These are phyloP conservation scores for Trypanosoma lewisi DNA, from an alignment of 208 protist species.

Conservation along the genomic window DNA sequence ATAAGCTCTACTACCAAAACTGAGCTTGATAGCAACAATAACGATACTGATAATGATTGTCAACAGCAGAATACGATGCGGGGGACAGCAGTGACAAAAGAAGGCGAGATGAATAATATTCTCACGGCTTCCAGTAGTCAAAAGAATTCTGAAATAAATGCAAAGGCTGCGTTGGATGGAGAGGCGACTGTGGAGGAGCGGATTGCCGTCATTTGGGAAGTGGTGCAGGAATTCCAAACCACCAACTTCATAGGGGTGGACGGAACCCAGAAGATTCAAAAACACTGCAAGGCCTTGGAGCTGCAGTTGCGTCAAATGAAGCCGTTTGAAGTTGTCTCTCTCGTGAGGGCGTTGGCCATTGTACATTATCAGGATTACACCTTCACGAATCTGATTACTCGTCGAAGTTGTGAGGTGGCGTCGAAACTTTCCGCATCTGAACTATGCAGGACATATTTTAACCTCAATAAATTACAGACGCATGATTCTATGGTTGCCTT, in stretches of 20 bases:
- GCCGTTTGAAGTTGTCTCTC: slow-evolving; percentile 32
- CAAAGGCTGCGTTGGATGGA: neutral
- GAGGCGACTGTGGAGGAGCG: slow-evolving; percentile 27
- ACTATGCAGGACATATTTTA: slow-evolving; percentile 67
- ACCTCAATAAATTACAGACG: slow-evolving; percentile 68
- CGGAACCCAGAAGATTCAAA: slow-evolving; percentile 29
- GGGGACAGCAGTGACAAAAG: neutral
- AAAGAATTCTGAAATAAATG: neutral
- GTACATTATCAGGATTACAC: slow-evolving; percentile 74
- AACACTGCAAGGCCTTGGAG: slow-evolving; percentile 48
- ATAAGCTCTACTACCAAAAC: neutral
- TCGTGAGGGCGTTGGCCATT: slow-evolving; percentile 55
- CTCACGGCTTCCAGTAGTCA: neutral
- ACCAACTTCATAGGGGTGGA: slow-evolving; percentile 28
- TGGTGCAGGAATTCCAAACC: slow-evolving; percentile 29
- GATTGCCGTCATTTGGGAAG: slow-evolving; percentile 31
- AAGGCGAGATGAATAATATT: neutral
- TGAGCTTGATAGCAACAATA: neutral
- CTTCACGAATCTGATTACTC: slow-evolving; percentile 56
- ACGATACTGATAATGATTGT: neutral
- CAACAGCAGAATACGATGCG: slow-evolving; percentile 2
- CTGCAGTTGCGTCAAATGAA: slow-evolving; percentile 53
- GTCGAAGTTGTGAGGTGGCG: slow-evolving; percentile 76
- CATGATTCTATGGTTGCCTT: slow-evolving; percentile 78
- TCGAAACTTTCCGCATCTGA: slow-evolving; percentile 40